Conservation (phyloP, 2,329 filamentous ascomycete genomes). For the Diaporthe citri region DNA sequence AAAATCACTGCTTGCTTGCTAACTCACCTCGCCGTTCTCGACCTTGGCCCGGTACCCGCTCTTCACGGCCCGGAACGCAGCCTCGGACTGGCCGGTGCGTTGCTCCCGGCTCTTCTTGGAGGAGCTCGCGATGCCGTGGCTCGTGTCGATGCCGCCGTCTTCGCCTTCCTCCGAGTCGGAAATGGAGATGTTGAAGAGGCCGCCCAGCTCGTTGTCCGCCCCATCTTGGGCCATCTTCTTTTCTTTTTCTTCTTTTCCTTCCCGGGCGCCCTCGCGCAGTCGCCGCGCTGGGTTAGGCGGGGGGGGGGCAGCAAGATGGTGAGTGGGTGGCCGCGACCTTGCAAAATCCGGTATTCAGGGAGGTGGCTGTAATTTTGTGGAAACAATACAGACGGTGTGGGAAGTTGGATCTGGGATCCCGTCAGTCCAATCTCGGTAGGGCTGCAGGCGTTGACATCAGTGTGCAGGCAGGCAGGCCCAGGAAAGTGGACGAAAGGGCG, state of each 20-base stretch:
- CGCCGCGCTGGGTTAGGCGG: background rate
- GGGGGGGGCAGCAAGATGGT: background rate
- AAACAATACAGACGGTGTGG: background rate
- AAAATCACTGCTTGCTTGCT: too few relatives aligned
- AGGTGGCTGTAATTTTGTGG: constrained; percentile 8
- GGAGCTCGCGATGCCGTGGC: constrained; percentile 18
- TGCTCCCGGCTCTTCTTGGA: constrained; percentile 41
- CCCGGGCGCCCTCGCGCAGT: background rate
- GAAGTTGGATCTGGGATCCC: constrained; percentile 15
- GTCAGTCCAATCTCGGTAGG: constrained; percentile 23
- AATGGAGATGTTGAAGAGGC: constrained; percentile 58
- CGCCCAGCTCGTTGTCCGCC: constrained; percentile 45
- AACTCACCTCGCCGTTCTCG: constrained; percentile 66
- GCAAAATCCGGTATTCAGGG: background rate
- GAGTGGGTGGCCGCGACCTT: background rate
- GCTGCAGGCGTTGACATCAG: constrained; percentile 44
- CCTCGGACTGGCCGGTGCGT: constrained; percentile 59
- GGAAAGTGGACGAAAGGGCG: constrained; percentile 40
- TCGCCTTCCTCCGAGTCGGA: constrained; percentile 54
- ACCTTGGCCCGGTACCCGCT: constrained; percentile 60
- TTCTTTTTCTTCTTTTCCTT: background rate
- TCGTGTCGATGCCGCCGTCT: constrained; percentile 22
- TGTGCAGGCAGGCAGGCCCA: constrained; percentile 43
- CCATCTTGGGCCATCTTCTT: constrained; percentile 49
- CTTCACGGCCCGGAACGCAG: constrained; percentile 61